Evolutionary conservation across 108 stramenopile genomes (phyloP).

Genomic region (Nitzschia sp.): DNA sequence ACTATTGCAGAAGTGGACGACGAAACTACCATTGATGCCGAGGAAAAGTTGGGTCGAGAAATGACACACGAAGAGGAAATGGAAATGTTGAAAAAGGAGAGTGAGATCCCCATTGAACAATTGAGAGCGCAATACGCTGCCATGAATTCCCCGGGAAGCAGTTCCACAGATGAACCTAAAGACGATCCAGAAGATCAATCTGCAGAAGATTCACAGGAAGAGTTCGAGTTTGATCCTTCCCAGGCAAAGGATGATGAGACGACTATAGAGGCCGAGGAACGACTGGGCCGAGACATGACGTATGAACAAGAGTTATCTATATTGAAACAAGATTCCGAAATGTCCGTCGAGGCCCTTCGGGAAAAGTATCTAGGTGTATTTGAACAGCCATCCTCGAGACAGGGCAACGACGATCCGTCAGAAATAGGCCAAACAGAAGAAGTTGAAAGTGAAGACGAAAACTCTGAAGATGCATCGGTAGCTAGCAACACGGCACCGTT

Average conservation of each 20-base stretch:
- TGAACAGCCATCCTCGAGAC: not conserved
- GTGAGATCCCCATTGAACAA: not conserved
- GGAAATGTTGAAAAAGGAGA: not conserved
- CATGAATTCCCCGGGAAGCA: not conserved
- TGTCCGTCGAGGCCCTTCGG: conserved; percentile 62
- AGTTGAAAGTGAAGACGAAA: conserved; percentile 33
- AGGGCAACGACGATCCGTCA: not conserved
- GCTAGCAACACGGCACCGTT: not conserved
- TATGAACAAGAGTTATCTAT: conserved; percentile 48
- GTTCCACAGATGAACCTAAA: conserved; percentile 8
- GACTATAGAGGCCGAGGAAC: conserved; percentile 47
- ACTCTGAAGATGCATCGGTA: not conserved
- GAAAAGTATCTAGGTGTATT: conserved; percentile 38
- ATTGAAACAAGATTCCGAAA: conserved; percentile 53
- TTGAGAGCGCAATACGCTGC: no score
- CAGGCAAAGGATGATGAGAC: conserved; percentile 56
- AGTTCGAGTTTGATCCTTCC: conserved; percentile 44
- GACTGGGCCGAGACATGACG: conserved; percentile 50
- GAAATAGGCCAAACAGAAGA: not conserved
- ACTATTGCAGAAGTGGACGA: not conserved
- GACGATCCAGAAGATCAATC: conserved; percentile 33
- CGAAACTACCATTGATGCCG: not conserved
- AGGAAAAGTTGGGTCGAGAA: not conserved
- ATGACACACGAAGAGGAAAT: not conserved
- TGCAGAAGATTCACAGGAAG: conserved; percentile 39